Evolutionary conservation across 208 protist genomes (phyloP), one percentile per base, ranked within the genome.

Genomic region (Wallacemonas collosoma): DNA sequence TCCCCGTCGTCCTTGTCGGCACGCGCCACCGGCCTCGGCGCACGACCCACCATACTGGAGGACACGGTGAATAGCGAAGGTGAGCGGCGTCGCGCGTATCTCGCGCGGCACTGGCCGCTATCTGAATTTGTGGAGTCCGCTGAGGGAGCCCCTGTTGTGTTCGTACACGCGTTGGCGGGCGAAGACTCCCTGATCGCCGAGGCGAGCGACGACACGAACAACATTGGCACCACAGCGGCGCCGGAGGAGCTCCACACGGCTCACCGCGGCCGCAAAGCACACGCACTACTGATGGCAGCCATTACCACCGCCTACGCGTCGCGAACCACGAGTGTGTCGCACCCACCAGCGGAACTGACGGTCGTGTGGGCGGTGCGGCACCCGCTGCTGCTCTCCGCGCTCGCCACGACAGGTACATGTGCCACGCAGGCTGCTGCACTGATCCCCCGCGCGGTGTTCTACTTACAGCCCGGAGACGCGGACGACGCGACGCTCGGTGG

Each of bases 341-440:
- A 41, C 17, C 56, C 66, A 17, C 69, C 78, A 8, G 45, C 67
- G 48, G 82, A 88, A 26, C 14, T 88, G 26, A 48, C 68, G 9
- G 80, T 88, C n/a, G 71, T 87, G 41, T 91, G 82, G 82, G 57
- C 82, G n/a, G 67, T 86, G 41, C 40, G 73, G 0, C 68, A 84
- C 40, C 66, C 82, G 39, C 72, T 72, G 2, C 51, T 88, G 56
- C 65, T 88, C 17, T 51, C 53, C 8, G 73, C 71, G 1, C 69
- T 91, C 56, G 56, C 56, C 35, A 38, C 35, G 67, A 73, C 44
- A 60, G 67, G n/a, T 50, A 68, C 60, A 40, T 41, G 56, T 15
- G 6, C 8, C 8, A 38, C 26, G 26, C 36, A 6, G 7, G 56
- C 6, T 41, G 26, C 56, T 0, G 56, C 56, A 9, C 6, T 62